phyloP scores from a whole-genome alignment of 495 filamentous ascomycete species.

The Tuber aestivum region DNA sequence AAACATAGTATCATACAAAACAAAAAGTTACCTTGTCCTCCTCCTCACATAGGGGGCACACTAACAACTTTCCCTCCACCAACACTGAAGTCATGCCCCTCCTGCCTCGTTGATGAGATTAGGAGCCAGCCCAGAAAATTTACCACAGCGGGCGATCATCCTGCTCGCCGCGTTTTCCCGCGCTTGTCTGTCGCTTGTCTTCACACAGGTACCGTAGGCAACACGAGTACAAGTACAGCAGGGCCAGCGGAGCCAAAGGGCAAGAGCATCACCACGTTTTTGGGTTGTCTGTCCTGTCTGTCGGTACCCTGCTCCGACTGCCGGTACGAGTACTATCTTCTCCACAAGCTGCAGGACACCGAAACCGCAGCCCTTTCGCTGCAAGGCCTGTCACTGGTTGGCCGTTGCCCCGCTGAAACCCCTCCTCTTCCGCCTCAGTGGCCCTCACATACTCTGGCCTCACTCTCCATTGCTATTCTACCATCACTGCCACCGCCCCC shows the following conservation, averaged over 20 bases:
- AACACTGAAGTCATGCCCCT: neutral
- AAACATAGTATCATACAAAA: neutral
- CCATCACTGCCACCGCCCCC: conserved; percentile 12
- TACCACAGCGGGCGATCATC: neutral
- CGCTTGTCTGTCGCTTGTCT: neutral
- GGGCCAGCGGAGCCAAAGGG: conserved; percentile 3
- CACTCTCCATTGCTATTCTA: conserved; percentile 11
- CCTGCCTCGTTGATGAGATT: neutral
- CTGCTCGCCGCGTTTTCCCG: neutral
- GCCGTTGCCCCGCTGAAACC: conserved; percentile 31
- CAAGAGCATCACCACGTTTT: neutral
- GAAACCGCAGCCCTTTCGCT: neutral
- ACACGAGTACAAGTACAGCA: neutral
- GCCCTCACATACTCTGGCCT: conserved; percentile 14
- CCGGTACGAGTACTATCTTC: neutral
- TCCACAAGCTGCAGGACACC: neutral
- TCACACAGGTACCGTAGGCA: neutral
- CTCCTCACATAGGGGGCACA: neutral
- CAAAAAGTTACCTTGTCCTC: neutral
- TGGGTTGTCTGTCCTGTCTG: neutral
- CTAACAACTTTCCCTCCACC: neutral
- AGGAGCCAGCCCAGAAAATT: neutral
- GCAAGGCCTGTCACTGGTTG: neutral
- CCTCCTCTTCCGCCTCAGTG: conserved; percentile 24
- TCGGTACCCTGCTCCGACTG: neutral